Evolutionary conservation across 768 basidiomycete genomes (phyloP).

Genomic region (Tephrocybe sp.): DNA sequence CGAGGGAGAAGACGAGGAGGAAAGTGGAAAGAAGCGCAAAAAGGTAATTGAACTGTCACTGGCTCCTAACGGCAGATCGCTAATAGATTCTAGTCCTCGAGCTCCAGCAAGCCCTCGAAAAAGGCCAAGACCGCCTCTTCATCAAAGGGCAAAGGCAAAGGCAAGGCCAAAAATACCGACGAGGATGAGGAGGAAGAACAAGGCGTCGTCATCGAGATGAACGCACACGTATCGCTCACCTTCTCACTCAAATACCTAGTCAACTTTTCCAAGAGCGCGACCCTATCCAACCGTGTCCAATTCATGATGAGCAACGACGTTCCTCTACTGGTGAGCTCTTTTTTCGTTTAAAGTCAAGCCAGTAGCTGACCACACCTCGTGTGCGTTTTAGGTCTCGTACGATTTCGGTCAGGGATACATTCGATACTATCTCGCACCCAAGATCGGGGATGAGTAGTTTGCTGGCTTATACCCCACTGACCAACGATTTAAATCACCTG

Average conservation of each 20-base stretch:
- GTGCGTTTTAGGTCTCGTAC: conserved; percentile 82
- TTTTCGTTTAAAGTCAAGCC: no score
- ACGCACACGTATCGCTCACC: conserved; percentile 86
- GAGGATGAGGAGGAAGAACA: conserved; percentile 45
- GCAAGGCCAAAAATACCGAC: conserved; percentile 53
- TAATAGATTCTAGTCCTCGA: conserved; percentile 28
- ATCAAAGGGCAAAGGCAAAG: conserved; percentile 50
- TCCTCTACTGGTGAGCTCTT: conserved; percentile 67
- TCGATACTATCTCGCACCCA: conserved; percentile 94
- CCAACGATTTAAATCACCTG: background rate
- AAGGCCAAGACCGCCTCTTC: conserved; percentile 37
- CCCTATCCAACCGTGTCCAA: conserved; percentile 68
- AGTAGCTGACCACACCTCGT: no score
- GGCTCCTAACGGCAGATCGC: background rate
- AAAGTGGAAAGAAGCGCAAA: conserved; percentile 67
- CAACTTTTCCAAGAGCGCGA: conserved; percentile 90
- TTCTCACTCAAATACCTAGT: conserved; percentile 97
- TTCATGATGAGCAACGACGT: conserved; percentile 93
- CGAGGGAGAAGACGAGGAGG: conserved; percentile 44
- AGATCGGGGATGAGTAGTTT: conserved; percentile 74
- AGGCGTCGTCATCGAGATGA: conserved; percentile 79
- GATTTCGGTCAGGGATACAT: conserved; percentile 87
- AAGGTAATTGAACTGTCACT: conserved; percentile 41
- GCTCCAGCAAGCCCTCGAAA: conserved; percentile 42
- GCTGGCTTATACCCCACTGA: background rate